Evolutionary conservation across 2,329 filamentous ascomycete genomes (phyloP), one percentile per base, ranked within the genome.

Genomic region (Penicillium sp.): DNA sequence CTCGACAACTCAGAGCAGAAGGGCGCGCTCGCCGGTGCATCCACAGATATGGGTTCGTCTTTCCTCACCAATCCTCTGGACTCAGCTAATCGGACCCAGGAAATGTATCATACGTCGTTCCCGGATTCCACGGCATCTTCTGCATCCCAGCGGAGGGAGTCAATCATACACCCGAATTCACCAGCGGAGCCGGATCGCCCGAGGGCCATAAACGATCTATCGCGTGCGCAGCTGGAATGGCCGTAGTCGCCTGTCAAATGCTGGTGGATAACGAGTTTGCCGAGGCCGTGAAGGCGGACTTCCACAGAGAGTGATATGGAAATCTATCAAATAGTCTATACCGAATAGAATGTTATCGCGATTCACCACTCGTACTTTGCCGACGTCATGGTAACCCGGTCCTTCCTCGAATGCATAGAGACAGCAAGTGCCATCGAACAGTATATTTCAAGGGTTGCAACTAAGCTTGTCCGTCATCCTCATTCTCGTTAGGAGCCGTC

Each of bases 151-250:
- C 70, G 2, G 70, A 72, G 2, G 74, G 73, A 1, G 76, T 78
- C 0, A 80, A 81, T 16, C 81, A 81, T 53, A 85, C 75, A 7
- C 75, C 77, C 0, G 74, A 77, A 0, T 85, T 82, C 57, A 77
- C 79, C 8, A 66, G 69, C 3, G 77, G 80, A 0, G 75, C 79
- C 0, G 79, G 79, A 4, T 81, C 76, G 0, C 69, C 67, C 22
- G 70, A 72, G 14, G 76, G 78, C 0, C 81, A 80, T 49, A 64
- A 74, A 25, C 70, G 75, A 40, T 72, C 77, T 0, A 51, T 67
- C 5, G 52, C 51, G 3, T 68, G 65, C 48, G 65, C 63, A 2
- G 64, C 63, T 9, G 66, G 66, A 1, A 68, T 68, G 63, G 64
- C 65, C 7, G 63, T 65, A 11, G 65, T 67, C 3, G 66, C 61